phyloP scores from a whole-genome alignment of 352 stramenopile species.

The Phytophthora kernoviae region DNA sequence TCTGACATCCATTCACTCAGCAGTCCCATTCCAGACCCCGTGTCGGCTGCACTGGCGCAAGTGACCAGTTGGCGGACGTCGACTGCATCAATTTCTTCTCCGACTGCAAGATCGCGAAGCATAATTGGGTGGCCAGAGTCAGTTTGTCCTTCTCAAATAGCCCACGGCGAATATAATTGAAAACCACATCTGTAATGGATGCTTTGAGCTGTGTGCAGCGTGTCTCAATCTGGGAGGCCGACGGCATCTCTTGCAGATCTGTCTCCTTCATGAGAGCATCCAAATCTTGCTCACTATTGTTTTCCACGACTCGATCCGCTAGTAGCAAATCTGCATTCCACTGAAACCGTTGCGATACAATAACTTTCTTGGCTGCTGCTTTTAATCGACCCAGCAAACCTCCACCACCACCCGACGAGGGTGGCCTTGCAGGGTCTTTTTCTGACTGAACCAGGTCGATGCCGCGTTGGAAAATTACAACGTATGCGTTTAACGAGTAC shows the following conservation, averaged over 20 bases:
- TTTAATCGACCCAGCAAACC: slow-evolving; percentile 70
- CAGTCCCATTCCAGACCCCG: slow-evolving; percentile 81
- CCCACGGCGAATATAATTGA: slow-evolving; percentile 94
- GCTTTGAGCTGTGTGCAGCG: slow-evolving; percentile 62
- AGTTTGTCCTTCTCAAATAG: slow-evolving; percentile 96
- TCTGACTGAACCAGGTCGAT: slow-evolving; percentile 88
- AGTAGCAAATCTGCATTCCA: slow-evolving; percentile 88
- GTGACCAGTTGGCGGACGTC: slow-evolving; percentile 86
- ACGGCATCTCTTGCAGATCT: slow-evolving; percentile 68
- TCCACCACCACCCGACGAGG: slow-evolving; percentile 21
- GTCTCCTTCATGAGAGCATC: slow-evolving; percentile 65
- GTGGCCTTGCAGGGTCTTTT: slow-evolving; percentile 26
- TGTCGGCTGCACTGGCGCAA: slow-evolving; percentile 43
- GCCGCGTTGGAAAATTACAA: slow-evolving; percentile 94
- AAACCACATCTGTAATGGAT: slow-evolving; percentile 89
- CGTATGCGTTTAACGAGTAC: slow-evolving; percentile 95
- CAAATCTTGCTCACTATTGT: slow-evolving; percentile 58
- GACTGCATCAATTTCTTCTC: slow-evolving; percentile 57
- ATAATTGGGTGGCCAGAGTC: slow-evolving; percentile 91
- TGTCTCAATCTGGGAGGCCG: slow-evolving; percentile 49
- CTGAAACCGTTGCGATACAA: slow-evolving; percentile 83
- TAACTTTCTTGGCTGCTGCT: slow-evolving; percentile 84
- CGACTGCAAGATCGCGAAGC: slow-evolving; percentile 90
- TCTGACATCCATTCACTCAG: slow-evolving; percentile 93
- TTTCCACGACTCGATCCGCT: slow-evolving; percentile 66